Conservation (phyloP, 2,329 filamentous ascomycete genomes). For the Diplocarpon rosae region DNA sequence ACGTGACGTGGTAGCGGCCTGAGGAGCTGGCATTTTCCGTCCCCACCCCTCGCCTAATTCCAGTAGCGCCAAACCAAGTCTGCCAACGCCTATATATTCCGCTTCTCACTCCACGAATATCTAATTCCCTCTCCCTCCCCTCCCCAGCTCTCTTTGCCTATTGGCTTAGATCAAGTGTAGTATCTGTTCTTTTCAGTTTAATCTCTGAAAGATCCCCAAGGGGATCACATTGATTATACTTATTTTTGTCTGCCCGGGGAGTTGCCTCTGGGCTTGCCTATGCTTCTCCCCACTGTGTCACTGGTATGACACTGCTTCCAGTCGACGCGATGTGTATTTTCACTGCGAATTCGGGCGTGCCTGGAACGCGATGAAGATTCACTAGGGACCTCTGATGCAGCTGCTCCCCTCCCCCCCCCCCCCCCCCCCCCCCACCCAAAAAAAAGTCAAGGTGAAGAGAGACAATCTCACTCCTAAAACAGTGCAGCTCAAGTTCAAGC, state of each 20-base stretch:
- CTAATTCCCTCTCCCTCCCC: background rate
- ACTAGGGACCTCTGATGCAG: too few relatives aligned
- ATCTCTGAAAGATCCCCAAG: constrained; percentile 76
- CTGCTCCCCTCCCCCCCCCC: too few relatives aligned
- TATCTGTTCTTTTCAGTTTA: constrained; percentile 89
- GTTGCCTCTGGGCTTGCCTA: constrained; percentile 63
- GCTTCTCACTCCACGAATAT: too few relatives aligned
- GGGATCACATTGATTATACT: constrained; percentile 69
- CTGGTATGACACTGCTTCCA: constrained; percentile 64
- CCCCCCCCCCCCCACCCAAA: too few relatives aligned
- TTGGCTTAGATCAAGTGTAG: constrained; percentile 73
- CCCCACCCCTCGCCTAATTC: too few relatives aligned
- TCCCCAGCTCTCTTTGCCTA: constrained; percentile 35
- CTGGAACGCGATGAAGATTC: constrained; percentile 50
- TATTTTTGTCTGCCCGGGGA: constrained; percentile 55
- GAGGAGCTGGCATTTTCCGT: too few relatives aligned
- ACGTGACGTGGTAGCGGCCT: too few relatives aligned
- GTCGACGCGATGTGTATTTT: constrained; percentile 56
- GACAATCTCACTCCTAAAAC: too few relatives aligned
- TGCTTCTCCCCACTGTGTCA: constrained; percentile 56
- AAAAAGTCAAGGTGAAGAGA: too few relatives aligned
- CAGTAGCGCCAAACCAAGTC: too few relatives aligned
- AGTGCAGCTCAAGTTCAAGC: too few relatives aligned
- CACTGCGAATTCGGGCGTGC: constrained; percentile 43
- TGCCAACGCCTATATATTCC: too few relatives aligned